Evolutionary conservation across 1,284 basidiomycete species (phyloP).

Genomic region (Marasmius sp.): DNA sequence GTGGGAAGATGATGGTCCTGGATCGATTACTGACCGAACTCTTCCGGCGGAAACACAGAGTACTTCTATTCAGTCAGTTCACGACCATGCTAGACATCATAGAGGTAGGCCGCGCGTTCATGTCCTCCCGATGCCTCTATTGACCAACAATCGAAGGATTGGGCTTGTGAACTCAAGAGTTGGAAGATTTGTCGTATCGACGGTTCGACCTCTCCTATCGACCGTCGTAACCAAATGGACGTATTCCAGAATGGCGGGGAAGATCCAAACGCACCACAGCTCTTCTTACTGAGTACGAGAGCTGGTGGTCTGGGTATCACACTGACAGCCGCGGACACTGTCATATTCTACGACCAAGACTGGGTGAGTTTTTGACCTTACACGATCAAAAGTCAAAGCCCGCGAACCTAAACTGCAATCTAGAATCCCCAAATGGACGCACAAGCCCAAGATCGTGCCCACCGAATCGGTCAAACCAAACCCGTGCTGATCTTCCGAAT

Average conservation of each 20-base stretch:
- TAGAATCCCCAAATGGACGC: conserved; percentile 96
- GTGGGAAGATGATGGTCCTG: conserved; percentile 96
- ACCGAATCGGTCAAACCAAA: conserved; percentile 91
- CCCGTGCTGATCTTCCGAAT: conserved; percentile 89
- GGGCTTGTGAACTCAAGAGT: conserved; percentile 81
- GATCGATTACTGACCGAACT: conserved; percentile 86
- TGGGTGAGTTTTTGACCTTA: conserved; percentile 60
- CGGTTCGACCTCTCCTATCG: conserved; percentile 76
- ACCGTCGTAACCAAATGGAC: conserved; percentile 84
- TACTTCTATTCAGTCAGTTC: conserved; percentile 93
- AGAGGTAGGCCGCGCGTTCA: conserved; percentile 48
- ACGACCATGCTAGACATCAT: conserved; percentile 96
- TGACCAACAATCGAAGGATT: conserved; percentile 53
- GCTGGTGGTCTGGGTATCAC: conserved; percentile 94
- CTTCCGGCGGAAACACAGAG: conserved; percentile 85
- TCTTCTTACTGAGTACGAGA: conserved; percentile 92
- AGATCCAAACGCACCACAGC: conserved; percentile 60
- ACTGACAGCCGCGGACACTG: conserved; percentile 90
- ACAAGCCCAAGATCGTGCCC: conserved; percentile 94
- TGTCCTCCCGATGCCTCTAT: not conserved
- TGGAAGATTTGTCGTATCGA: conserved; percentile 91
- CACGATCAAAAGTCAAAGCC: conserved; percentile 1
- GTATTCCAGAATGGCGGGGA: conserved; percentile 80
- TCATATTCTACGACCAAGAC: conserved; percentile 94
- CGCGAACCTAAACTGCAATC: not conserved